A percentile compares a stretch with the other conserved stretches of the same genome.
Evolutionary conservation across 768 basidiomycete genomes (phyloP).

Genomic region (Tricholoma sp.): DNA sequence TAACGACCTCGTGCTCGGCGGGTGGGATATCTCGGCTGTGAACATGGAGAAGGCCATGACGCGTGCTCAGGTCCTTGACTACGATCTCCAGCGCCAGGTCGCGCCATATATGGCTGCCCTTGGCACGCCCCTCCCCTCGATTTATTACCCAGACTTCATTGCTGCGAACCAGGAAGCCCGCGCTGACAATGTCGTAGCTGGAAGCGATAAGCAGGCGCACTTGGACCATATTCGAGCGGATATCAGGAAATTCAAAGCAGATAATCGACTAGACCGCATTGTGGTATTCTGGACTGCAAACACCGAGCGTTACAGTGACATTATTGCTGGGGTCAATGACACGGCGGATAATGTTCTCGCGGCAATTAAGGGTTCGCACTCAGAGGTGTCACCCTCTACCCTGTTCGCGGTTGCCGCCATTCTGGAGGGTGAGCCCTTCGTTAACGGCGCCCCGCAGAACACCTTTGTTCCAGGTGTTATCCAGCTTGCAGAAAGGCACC

Average conservation of each 20-base stretch:
- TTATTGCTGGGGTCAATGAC: constrained; percentile 93
- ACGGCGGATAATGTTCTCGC: constrained; percentile 82
- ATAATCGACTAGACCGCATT: constrained; percentile 79
- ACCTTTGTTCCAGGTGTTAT: constrained; percentile 97
- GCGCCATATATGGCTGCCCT: constrained; percentile 77
- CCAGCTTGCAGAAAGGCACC: constrained; percentile 81
- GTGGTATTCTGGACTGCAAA: constrained; percentile 99
- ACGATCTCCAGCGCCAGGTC: constrained; percentile 95
- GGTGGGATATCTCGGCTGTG: constrained; percentile 93
- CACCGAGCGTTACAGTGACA: constrained; percentile 95
- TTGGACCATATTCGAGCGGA: constrained; percentile 88
- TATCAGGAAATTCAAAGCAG: constrained; percentile 86
- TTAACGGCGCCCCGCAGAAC: constrained; percentile 98
- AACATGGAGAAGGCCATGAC: constrained; percentile 89
- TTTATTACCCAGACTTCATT: constrained; percentile 97
- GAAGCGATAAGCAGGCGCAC: constrained; percentile 82
- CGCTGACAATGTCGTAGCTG: constrained; percentile 89
- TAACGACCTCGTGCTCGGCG: constrained; percentile 94
- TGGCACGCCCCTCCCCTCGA: constrained; percentile 83
- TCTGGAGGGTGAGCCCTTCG: constrained; percentile 93
- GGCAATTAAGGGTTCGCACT: constrained; percentile 80
- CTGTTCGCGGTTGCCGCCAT: constrained; percentile 94
- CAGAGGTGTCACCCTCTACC: constrained; percentile 92
- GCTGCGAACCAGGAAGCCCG: constrained; percentile 96
- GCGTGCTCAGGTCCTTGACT: constrained; percentile 90